phyloP scores from a whole-genome alignment of 2,329 filamentous ascomycete species.

The Botrytis cinerea region DNA sequence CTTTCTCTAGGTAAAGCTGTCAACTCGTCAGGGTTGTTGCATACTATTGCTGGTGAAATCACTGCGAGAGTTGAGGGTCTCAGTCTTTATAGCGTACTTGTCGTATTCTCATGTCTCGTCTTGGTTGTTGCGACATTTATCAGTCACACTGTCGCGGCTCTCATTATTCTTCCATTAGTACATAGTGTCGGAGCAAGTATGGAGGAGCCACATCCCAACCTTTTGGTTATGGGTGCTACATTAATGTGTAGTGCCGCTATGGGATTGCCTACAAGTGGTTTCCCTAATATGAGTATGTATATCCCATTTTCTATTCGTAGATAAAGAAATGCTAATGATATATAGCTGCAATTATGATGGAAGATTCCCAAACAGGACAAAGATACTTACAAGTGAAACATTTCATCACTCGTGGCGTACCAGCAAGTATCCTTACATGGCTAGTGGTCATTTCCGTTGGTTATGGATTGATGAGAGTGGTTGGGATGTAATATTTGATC shows the following conservation, averaged over 20 bases:
- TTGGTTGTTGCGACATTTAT: conserved; percentile 96
- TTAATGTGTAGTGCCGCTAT: conserved; percentile 98
- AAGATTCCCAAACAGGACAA: conserved; percentile 86
- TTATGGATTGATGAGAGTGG: conserved; percentile 78
- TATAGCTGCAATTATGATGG: conserved; percentile 96
- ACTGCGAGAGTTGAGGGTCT: conserved; percentile 73
- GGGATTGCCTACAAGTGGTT: conserved; percentile 92
- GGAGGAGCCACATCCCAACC: conserved; percentile 87
- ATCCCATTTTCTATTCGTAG: not conserved
- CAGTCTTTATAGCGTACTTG: conserved; percentile 80
- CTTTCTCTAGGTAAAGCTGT: conserved; percentile 92
- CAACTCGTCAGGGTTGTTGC: conserved; percentile 85
- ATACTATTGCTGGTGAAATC: conserved; percentile 81
- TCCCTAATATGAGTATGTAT: conserved; percentile 98
- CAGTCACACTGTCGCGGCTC: conserved; percentile 91
- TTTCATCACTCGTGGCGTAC: conserved; percentile 91
- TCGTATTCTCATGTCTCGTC: conserved; percentile 83
- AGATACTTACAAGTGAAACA: conserved; percentile 90
- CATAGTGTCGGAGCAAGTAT: conserved; percentile 81
- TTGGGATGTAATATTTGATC: conserved; percentile 32
- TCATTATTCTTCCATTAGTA: conserved; percentile 92
- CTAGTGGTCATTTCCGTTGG: conserved; percentile 83
- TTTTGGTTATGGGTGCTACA: conserved; percentile 92
- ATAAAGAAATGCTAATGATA: conserved; percentile 27
- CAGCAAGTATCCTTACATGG: conserved; percentile 80